A percentile compares a stretch with the other conserved stretches of the same genome.
phyloP scores from a whole-genome alignment of 2,329 filamentous ascomycete genomes.

The Botrytis hyacinthi region DNA sequence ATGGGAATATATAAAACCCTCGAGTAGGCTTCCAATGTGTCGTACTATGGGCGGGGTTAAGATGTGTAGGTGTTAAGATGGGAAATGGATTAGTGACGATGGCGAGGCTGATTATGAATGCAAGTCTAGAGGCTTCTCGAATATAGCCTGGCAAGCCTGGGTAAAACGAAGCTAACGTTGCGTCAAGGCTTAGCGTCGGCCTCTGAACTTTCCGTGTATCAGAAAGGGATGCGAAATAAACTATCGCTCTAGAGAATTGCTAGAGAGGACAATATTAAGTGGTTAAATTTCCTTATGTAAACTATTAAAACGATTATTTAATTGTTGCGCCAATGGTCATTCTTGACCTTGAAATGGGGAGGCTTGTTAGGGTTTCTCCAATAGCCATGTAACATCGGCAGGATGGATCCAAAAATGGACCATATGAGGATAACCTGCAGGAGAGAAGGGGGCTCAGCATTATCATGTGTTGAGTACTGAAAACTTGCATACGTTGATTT shows the following conservation, averaged over 20 bases:
- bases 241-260: neutral
- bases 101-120: conserved; percentile 32
- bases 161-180: neutral
- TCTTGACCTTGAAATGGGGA: no score
- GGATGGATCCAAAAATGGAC: neutral
- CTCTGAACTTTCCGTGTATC: neutral
- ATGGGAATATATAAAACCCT: conserved; percentile 20
- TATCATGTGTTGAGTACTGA: neutral
- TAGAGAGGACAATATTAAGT: neutral
- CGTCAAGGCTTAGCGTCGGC: neutral
- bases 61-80: conserved; percentile 25
- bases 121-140: conserved; percentile 30
- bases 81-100: conserved; percentile 25
- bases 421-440: neutral
- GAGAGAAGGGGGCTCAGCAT: conserved; percentile 2
- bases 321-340: neutral
- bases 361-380: neutral
- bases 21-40: conserved; percentile 2
- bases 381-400: neutral
- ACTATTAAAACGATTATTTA: neutral
- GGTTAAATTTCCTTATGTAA: neutral
- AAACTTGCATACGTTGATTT: neutral
- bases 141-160: conserved; percentile 17
- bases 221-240: neutral
- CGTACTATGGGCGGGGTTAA: conserved; percentile 1